Conservation (phyloP, 2,329 filamentous ascomycete species). For the Cordyceps fumosorosea region DNA sequence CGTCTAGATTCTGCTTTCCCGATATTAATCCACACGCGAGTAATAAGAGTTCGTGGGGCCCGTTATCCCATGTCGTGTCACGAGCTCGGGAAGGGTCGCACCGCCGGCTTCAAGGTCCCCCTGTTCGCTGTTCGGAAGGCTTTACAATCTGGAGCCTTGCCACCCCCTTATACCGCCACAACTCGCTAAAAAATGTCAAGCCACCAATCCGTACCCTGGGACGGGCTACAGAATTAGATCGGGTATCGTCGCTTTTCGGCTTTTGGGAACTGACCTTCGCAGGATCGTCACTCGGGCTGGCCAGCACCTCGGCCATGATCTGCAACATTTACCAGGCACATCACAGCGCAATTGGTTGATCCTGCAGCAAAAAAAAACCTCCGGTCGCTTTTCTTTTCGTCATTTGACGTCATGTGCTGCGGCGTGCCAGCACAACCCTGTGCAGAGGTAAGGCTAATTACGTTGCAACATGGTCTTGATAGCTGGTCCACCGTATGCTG, state of each 20-base stretch:
- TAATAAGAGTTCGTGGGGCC: not conserved
- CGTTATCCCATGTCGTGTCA: not conserved
- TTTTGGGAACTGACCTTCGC: not conserved
- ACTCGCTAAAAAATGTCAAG: not conserved
- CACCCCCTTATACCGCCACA: constrained; percentile 7
- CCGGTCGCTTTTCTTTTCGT: not conserved
- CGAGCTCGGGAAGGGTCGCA: not conserved
- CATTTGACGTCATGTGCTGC: not conserved
- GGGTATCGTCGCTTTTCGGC: not conserved
- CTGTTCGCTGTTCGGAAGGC: not conserved
- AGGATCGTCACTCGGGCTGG: not conserved
- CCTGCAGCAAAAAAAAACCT: not conserved
- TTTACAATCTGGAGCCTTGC: not conserved
- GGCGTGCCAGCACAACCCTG: not conserved
- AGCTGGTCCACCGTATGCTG: not conserved
- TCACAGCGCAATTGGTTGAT: not conserved
- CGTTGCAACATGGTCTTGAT: not conserved
- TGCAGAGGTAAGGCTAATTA: not conserved
- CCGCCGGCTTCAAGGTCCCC: not conserved
- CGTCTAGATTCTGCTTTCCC: not conserved
- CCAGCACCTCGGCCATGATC: not conserved
- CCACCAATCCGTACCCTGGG: not conserved
- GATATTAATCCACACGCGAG: not conserved
- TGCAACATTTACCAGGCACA: not conserved
- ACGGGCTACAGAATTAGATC: not conserved